Evolutionary conservation across 805 yeast genomes (phyloP), one percentile per base, ranked within the genome.

Genomic region (Candida vaughaniae): DNA sequence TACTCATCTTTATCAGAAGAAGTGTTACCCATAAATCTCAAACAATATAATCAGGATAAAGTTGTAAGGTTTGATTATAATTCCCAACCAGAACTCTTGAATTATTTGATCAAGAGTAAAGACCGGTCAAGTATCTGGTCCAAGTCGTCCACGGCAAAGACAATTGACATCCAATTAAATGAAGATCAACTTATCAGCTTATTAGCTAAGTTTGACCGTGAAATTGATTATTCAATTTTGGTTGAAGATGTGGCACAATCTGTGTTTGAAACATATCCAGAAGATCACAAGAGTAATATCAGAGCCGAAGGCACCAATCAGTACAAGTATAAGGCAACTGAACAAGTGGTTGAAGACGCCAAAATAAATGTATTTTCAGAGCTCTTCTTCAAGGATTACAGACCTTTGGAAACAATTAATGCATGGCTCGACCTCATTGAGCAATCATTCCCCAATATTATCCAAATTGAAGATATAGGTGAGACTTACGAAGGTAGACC

Each of bases 401-500:
- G 90, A 42, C 78, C 83, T 20, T 62, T 86, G 42, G 73, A 75
- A 20, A 74, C 87, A 3, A 81, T 89, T 14, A 72, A 85, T 49
- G 64, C 80, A 1, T 87, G 95, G 95, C 66, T 82, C 45, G 82
- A 78, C 31, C 48, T 80, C 16, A 51, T 88, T 15, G 66, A 69
- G 42, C 69, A 73, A 37, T 71, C 85, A 1, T 85, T 74, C 55
- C 87, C 95, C 0, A 72, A 78, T 7, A 49, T 82, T 6, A 72
- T 86, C n/a, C 59, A 58, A 3, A 56, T 85, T 12, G 88, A 84
- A 53, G 66, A 73, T 49, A 75, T 87, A 11, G 97, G 96, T 2
- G 70, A 71, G 39, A 85, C 95, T 0, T 77, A 60, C 52, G 95
- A 88, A 59, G 86, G 86, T 5, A 67, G 93, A 37, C 78, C 77